A percentile compares a stretch with the other conserved stretches of the same genome.
These are phyloP conservation scores for Thymus mandschuricus DNA, from an alignment of 257 asterid species.

Conservation along the genomic window DNA sequence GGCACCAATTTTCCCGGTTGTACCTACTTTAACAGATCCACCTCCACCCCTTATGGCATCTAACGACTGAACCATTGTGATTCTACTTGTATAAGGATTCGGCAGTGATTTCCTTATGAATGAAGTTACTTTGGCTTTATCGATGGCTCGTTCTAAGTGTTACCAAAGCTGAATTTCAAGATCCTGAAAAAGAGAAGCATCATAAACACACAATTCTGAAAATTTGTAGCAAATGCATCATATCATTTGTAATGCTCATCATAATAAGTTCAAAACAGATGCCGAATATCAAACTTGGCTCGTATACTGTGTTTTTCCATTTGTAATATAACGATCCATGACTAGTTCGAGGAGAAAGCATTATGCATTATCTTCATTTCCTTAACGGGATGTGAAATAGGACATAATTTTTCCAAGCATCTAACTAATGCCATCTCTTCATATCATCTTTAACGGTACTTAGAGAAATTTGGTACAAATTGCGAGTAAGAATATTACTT, in stretches of 20 bases:
- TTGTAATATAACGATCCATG: neutral
- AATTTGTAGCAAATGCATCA: neutral
- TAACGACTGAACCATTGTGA: constrained; percentile 60
- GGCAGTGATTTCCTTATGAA: neutral
- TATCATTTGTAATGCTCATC: too few species aligned
- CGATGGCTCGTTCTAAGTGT: constrained; percentile 20
- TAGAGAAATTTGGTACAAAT: neutral
- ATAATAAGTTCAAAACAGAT: too few species aligned
- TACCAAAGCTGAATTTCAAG: neutral
- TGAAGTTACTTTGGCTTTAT: neutral
- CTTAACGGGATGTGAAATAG: constrained; percentile 26
- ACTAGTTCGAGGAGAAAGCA: constrained; percentile 5
- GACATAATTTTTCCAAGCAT: constrained; percentile 4
- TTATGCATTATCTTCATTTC: neutral
- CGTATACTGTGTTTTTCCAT: neutral
- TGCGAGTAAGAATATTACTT: neutral
- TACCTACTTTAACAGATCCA: constrained; percentile 80
- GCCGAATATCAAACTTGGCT: too few species aligned
- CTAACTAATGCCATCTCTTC: neutral
- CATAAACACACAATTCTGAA: too few species aligned
- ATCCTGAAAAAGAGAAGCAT: too few species aligned
- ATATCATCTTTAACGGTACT: constrained; percentile 3
- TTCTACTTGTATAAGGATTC: constrained; percentile 20
- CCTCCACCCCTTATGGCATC: constrained; percentile 77
- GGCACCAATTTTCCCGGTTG: constrained; percentile 79